A percentile compares a stretch with the other conserved stretches of the same genome.
Evolutionary conservation across 2,329 filamentous ascomycete genomes (phyloP).

Genomic region (Trichophyton equinum): DNA sequence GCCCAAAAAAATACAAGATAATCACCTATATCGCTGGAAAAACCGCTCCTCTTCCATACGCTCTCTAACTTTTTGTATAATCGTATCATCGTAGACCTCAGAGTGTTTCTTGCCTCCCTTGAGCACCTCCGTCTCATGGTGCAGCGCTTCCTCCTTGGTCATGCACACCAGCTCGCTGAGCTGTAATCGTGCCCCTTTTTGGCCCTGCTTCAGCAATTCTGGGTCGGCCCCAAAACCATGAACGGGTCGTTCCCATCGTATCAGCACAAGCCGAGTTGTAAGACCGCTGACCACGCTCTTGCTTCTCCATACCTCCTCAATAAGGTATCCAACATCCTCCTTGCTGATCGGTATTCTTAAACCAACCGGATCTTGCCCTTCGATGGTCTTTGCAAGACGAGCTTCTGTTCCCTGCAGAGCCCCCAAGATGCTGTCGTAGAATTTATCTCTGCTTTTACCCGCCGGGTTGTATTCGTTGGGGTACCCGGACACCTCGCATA

Average conservation of each 20-base stretch:
- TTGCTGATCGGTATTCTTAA: constrained; percentile 66
- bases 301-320: constrained; percentile 79
- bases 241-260: constrained; percentile 62
- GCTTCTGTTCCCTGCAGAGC: constrained; percentile 68
- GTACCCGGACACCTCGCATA: constrained; percentile 68
- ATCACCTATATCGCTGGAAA: constrained; percentile 36
- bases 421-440: constrained; percentile 75
- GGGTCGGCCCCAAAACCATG: constrained; percentile 49
- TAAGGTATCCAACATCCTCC: constrained; percentile 72
- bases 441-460: constrained; percentile 72
- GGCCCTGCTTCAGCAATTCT: constrained; percentile 48
- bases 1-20: neutral
- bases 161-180: constrained; percentile 70
- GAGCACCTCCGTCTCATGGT: constrained; percentile 70
- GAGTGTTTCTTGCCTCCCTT: constrained; percentile 53
- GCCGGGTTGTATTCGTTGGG: constrained; percentile 66
- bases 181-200: constrained; percentile 60
- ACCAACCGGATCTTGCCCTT: constrained; percentile 47
- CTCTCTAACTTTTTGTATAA: constrained; percentile 54
- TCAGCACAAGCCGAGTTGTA: constrained; percentile 63
- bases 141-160: constrained; percentile 77
- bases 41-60: constrained; percentile 55
- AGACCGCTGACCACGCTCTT: constrained; percentile 74
- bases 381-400: constrained; percentile 49
- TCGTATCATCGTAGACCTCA: constrained; percentile 60